These are phyloP conservation scores for Pholiota molesta DNA, from an alignment of 768 basidiomycete species.

Conservation along the genomic window DNA sequence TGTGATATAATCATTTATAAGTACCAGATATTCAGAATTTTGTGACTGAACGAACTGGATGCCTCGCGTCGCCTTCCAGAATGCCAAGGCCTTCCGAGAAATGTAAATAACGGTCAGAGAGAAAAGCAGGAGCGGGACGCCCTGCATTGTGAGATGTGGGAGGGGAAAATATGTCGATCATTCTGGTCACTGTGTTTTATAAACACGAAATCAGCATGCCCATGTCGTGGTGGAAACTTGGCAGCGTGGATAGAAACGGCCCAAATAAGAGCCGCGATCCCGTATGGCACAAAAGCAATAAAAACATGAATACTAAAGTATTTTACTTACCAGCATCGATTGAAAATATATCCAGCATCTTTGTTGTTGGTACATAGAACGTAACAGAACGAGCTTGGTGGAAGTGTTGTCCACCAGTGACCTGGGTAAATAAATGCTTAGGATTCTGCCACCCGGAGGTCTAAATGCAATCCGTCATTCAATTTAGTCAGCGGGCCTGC, in stretches of 20 bases:
- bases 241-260: too few relatives aligned
- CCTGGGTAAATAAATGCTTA: too few relatives aligned
- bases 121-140: slow-evolving; percentile 10
- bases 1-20: slow-evolving; percentile 14
- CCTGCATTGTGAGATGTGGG: background rate
- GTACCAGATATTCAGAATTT: background rate
- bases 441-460: background rate
- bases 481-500: background rate
- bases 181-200: background rate
- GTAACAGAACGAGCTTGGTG: too few relatives aligned
- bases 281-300: too few relatives aligned
- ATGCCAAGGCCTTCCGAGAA: slow-evolving; percentile 23
- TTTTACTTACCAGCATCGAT: too few relatives aligned
- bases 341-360: too few relatives aligned
- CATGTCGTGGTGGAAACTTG: background rate
- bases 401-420: too few relatives aligned
- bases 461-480: background rate
- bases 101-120: slow-evolving; percentile 24
- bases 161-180: background rate
- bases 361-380: too few relatives aligned
- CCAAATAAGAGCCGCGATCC: background rate
- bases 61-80: slow-evolving; percentile 26
- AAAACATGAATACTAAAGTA: too few relatives aligned
- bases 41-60: slow-evolving; percentile 28
- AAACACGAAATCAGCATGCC: background rate